A percentile compares a stretch with the other conserved stretches of the same genome.
Evolutionary conservation across 768 basidiomycete species (phyloP).

Genomic region (Phaffia tasmanica): DNA sequence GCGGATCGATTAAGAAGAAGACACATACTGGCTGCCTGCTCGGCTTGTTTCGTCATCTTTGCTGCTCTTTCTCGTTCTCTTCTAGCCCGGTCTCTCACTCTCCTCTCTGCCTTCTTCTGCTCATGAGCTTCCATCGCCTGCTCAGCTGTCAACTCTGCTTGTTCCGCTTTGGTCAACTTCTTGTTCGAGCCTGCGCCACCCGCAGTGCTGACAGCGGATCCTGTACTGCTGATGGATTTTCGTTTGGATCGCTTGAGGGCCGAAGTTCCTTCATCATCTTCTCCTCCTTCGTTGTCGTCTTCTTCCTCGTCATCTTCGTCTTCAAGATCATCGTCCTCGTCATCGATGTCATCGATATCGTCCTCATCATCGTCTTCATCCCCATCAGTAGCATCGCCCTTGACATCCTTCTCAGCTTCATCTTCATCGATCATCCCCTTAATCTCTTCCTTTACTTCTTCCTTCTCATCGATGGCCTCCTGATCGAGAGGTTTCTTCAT

Average conservation of each 20-base stretch:
- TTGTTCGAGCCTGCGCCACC: too few relatives aligned
- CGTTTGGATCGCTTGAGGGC: too few relatives aligned
- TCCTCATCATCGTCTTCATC: conserved; percentile 36
- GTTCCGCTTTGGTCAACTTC: too few relatives aligned
- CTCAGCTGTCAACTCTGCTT: not conserved
- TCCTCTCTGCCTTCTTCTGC: conserved; percentile 16
- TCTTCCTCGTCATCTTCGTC: conserved; percentile 31
- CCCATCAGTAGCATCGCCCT: conserved; percentile 9
- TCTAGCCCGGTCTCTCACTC: conserved; percentile 16
- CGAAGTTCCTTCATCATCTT: too few relatives aligned
- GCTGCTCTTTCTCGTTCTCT: conserved; percentile 13
- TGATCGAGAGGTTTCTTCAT: conserved; percentile 46
- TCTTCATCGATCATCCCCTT: conserved; percentile 27
- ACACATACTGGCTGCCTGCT: not conserved
- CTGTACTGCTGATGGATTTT: too few relatives aligned
- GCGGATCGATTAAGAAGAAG: too few relatives aligned
- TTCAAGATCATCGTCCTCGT: conserved; percentile 32
- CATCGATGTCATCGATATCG: conserved; percentile 33
- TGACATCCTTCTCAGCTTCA: conserved; percentile 29
- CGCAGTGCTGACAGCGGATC: too few relatives aligned
- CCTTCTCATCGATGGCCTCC: conserved; percentile 22
- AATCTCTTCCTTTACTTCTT: conserved; percentile 2
- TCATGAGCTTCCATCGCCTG: conserved; percentile 14
- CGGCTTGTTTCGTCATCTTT: conserved; percentile 10
- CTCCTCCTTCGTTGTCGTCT: conserved; percentile 28